Evolutionary conservation across 208 protist species (phyloP).

Genomic region (Strigomonas galati): DNA sequence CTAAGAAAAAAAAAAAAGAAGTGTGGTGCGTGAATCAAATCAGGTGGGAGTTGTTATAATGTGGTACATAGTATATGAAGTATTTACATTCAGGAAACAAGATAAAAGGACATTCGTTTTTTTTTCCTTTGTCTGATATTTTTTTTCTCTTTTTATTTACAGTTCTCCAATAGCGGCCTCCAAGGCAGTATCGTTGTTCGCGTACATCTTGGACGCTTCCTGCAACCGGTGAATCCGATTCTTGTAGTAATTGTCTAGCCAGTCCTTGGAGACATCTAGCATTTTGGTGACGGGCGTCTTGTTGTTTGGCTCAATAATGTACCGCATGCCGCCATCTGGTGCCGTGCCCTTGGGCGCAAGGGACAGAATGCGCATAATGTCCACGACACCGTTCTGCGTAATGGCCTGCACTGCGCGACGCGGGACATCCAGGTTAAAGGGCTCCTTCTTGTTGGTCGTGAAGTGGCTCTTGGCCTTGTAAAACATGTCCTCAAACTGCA

Average conservation of each 20-base stretch:
- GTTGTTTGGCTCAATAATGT: conserved; percentile 21
- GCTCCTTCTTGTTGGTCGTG: conserved; percentile 26
- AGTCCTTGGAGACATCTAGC: conserved; percentile 19
- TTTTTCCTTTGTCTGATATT: too few relatives aligned
- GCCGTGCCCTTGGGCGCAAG: conserved; percentile 13
- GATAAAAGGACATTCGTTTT: neutral
- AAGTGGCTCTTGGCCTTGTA: conserved; percentile 77
- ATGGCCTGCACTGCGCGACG: conserved; percentile 18
- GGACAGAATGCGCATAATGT: conserved; percentile 32
- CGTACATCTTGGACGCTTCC: conserved; percentile 6
- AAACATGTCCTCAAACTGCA: conserved; percentile 63
- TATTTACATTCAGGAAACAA: neutral
- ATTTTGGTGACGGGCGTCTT: conserved; percentile 28
- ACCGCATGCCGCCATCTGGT: conserved; percentile 16
- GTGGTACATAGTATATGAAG: neutral
- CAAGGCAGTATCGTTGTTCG: conserved; percentile 5
- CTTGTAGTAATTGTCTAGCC: conserved; percentile 21
- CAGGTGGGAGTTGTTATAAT: neutral
- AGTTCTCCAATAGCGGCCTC: conserved; percentile 5
- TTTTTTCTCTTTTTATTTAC: too few relatives aligned
- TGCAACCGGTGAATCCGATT: conserved; percentile 8
- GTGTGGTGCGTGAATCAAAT: neutral
- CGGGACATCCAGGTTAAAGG: conserved; percentile 37
- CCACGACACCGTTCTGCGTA: conserved; percentile 18
- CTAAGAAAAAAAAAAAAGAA: neutral